Evolutionary conservation across 164 flowering plant species (phyloP), one percentile per base, ranked within the genome.

Genomic region (Chloranthus sessilifolius): DNA sequence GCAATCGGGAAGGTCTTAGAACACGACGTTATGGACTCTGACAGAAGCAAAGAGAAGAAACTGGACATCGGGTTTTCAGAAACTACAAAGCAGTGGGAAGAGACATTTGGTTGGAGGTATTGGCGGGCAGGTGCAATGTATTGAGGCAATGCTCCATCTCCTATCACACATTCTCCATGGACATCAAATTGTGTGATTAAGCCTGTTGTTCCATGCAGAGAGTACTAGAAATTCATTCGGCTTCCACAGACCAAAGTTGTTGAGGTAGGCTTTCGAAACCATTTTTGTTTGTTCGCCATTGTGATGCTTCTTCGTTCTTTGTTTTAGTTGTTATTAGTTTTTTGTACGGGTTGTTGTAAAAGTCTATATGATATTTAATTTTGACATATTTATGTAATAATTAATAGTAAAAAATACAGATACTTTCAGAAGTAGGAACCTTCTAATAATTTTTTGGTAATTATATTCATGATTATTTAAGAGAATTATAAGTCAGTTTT

Each of bases 111-210:
- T 22, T 45, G 29, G 33, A 81, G 99, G 57, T 94, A 94, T 55
- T 82, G 92, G 95, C 81, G 71, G 65, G 94, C 96, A 14, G 96
- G 99, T 50, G 96, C 85, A 22, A 88, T 92, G 99, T 66, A 92
- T 60, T 62, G 83, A 65, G 95, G 96, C 29, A 64, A 2, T 58
- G 65, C 85, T 42, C 96, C 98, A 28, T 50, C 77, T 58, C 83
- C 95, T 35, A 53, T 88, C n/a, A 68, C 82, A 53, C 43, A 10
- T 2, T 51, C 45, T 45, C 90, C 90, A 19, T 64, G 34, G 38
- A 19, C 60, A 7, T 48, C 69, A 22, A 53, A 41, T 21, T 14
- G 8, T 12, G 24, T 51, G 22, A 53, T 53, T 41, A 81, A 74
- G 64, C 59, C 74, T 53, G 19, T 43, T 17, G 39, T 28, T 50